These are phyloP conservation scores for Stenocarpella maydis DNA, from an alignment of 2,329 filamentous ascomycete genomes.

Conservation along the genomic window DNA sequence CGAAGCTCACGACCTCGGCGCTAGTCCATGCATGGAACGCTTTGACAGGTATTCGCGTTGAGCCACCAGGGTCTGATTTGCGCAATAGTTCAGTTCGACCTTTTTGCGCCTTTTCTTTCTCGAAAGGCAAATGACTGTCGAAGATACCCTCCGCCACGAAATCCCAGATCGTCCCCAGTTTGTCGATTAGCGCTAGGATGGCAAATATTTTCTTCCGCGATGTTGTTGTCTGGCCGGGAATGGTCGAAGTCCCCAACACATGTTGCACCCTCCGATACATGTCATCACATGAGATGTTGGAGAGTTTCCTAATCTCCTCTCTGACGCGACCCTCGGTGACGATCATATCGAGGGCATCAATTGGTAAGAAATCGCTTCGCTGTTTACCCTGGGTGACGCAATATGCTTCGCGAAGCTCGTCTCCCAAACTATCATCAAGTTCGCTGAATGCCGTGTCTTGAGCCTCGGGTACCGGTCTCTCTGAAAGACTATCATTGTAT, in stretches of 20 bases:
- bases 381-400: not conserved
- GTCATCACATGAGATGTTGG: accelerated
- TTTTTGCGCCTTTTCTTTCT: not conserved
- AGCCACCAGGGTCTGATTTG: not conserved
- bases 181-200: not conserved
- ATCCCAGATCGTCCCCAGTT: not conserved
- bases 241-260: not conserved
- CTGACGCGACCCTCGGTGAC: not conserved
- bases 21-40: not conserved
- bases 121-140: not conserved
- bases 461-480: not conserved
- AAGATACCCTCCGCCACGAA: not conserved
- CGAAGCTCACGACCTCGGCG: not conserved
- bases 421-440: not conserved
- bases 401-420: not conserved
- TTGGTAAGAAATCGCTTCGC: not conserved
- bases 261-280: not conserved
- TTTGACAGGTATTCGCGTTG: not conserved
- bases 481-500: not conserved
- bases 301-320: not conserved
- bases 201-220: conserved; percentile 2
- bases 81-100: not conserved
- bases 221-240: not conserved
- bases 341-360: not conserved
- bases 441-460: not conserved